Conservation (phyloP, 2,329 filamentous ascomycete species). For the Ascomycota sp. region DNA sequence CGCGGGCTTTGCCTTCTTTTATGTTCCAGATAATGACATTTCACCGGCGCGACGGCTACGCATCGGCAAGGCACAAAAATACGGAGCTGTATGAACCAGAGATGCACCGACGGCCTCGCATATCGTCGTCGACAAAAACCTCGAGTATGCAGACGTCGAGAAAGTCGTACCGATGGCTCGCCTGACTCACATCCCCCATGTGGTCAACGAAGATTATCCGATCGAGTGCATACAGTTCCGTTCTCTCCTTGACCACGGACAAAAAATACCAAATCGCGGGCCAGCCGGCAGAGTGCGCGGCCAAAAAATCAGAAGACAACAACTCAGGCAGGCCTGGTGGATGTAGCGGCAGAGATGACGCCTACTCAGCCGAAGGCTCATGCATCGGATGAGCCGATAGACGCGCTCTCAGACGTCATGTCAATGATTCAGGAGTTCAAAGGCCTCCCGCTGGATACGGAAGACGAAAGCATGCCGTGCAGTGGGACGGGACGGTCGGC, state of each 20-base stretch:
- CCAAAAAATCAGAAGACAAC: too few relatives aligned
- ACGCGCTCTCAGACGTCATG: constrained; percentile 46
- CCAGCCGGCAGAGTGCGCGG: too few relatives aligned
- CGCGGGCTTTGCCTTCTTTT: constrained; percentile 43
- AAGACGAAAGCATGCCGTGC: constrained; percentile 21
- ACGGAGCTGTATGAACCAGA: constrained; percentile 53
- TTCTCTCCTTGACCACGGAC: constrained; percentile 34
- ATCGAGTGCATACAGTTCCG: constrained; percentile 45
- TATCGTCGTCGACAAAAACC: constrained; percentile 52
- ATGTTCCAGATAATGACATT: constrained; percentile 64
- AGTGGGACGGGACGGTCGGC: constrained; percentile 2
- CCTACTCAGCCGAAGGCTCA: neutral
- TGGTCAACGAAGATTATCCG: constrained; percentile 51
- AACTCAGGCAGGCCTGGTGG: constrained; percentile 6
- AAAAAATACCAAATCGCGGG: constrained; percentile 40
- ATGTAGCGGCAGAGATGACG: constrained; percentile 8
- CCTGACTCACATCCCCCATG: constrained; percentile 10
- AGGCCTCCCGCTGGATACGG: constrained; percentile 33
- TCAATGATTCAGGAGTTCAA: constrained; percentile 37
- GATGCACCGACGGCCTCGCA: constrained; percentile 46
- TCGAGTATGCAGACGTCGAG: constrained; percentile 44
- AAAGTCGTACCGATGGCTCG: constrained; percentile 15
- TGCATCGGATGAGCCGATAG: constrained; percentile 7
- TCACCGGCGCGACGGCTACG: constrained; percentile 44
- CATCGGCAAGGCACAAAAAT: constrained; percentile 55